Percentiles rank a stretch among this genome's conserved stretches.
Evolutionary conservation across 192 early-diverging fungal genomes (phyloP).

Genomic region (Rhizophagus sp.): DNA sequence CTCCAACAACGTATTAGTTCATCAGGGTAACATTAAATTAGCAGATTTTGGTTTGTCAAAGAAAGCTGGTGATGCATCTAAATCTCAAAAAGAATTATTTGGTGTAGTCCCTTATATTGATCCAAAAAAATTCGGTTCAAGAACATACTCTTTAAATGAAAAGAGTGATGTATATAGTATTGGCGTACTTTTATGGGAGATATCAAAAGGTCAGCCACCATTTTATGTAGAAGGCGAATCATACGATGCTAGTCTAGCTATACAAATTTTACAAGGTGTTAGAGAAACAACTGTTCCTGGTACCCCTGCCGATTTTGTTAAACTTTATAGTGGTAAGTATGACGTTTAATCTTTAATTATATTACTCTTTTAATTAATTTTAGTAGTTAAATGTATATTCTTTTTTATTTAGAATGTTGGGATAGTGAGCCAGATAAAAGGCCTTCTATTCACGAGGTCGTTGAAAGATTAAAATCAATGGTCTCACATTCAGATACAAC

Average conservation of each 20-base stretch:
- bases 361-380: too few species aligned
- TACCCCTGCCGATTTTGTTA: not conserved
- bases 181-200: not conserved
- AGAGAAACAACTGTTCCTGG: not conserved
- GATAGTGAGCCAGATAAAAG: too few species aligned
- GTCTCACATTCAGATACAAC: too few species aligned
- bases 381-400: too few species aligned
- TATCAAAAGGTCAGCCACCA: not conserved
- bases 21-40: not conserved
- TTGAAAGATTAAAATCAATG: too few species aligned
- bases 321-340: not conserved
- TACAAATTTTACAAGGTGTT: not conserved
- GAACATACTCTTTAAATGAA: not conserved
- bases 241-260: not conserved
- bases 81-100: not conserved
- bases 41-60: not conserved
- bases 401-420: too few species aligned
- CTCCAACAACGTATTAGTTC: not conserved
- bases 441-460: too few species aligned
- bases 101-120: not conserved
- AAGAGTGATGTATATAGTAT: not conserved
- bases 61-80: not conserved
- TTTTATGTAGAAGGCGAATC: not conserved
- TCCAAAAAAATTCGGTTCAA: not conserved
- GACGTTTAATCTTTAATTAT: too few species aligned